Conservation (phyloP, 306 rosid genomes). For the Trifolium repens region DNA sequence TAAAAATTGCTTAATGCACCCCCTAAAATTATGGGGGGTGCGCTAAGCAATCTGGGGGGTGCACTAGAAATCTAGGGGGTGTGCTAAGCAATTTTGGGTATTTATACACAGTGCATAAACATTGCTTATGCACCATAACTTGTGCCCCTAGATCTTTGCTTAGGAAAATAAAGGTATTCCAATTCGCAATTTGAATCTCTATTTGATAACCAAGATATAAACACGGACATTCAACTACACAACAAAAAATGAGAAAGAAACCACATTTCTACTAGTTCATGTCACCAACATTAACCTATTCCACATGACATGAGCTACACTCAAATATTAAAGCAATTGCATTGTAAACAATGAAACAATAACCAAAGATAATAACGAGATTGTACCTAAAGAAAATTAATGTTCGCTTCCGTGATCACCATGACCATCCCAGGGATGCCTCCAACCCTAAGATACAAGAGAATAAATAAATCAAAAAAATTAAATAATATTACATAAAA, state of each 20-base stretch:
- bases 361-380: not conserved
- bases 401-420: slow-evolving; percentile 59
- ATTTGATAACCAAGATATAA: not conserved
- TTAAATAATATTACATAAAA: not conserved
- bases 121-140: too few species aligned
- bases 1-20: too few species aligned
- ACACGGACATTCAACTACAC: not conserved
- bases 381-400: slow-evolving; percentile 53
- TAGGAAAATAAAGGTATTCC: not conserved
- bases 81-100: too few species aligned
- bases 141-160: too few species aligned
- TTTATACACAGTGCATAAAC: too few species aligned
- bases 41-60: too few species aligned
- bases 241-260: not conserved
- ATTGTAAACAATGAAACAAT: not conserved
- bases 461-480: not conserved
- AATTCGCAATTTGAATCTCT: not conserved
- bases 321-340: not conserved
- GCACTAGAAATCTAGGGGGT: too few species aligned
- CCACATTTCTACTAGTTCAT: not conserved
- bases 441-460: slow-evolving; percentile 71
- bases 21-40: too few species aligned
- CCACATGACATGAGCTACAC: not conserved
- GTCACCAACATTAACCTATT: not conserved
- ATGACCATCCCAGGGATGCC: slow-evolving; percentile 99